A percentile compares a stretch with the other conserved stretches of the same genome.
phyloP scores from a whole-genome alignment of 495 filamentous ascomycete species.

The Mytilinidion resinicola region DNA sequence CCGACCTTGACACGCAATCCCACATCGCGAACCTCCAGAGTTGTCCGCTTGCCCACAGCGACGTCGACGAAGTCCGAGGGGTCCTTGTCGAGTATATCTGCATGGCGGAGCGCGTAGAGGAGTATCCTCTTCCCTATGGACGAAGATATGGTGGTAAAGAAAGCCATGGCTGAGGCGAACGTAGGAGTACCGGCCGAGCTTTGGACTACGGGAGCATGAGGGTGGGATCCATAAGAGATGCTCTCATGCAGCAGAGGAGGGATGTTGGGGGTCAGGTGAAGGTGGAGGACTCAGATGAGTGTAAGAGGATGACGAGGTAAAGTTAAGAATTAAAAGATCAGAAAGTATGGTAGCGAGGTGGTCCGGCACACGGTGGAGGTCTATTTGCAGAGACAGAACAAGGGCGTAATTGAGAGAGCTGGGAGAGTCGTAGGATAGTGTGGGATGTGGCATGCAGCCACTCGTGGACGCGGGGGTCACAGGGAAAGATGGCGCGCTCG shows the following conservation, averaged over 20 bases:
- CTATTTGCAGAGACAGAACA: neutral
- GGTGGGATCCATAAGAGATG: neutral
- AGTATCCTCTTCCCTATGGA: constrained; percentile 70
- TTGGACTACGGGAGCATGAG: constrained; percentile 3
- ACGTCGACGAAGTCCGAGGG: constrained; percentile 57
- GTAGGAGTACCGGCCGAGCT: neutral
- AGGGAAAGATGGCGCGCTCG: neutral
- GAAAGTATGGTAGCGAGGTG: neutral
- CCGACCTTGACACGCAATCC: constrained; percentile 66
- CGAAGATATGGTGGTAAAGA: constrained; percentile 56
- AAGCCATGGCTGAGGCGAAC: constrained; percentile 34
- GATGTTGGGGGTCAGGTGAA: neutral
- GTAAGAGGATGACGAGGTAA: neutral
- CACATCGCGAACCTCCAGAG: constrained; percentile 75
- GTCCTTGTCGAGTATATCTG: constrained; percentile 77
- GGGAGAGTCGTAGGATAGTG: neutral
- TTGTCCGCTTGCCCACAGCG: constrained; percentile 65
- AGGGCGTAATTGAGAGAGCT: neutral
- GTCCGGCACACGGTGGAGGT: neutral
- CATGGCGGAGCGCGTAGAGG: constrained; percentile 68
- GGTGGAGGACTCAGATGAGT: neutral
- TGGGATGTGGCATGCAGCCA: constrained; percentile 13
- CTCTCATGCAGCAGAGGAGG: neutral
- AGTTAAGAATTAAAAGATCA: neutral
- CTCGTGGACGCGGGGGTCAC: constrained; percentile 14